phyloP scores from a whole-genome alignment of 257 asterid species.

The Scutellaria baicalensis region DNA sequence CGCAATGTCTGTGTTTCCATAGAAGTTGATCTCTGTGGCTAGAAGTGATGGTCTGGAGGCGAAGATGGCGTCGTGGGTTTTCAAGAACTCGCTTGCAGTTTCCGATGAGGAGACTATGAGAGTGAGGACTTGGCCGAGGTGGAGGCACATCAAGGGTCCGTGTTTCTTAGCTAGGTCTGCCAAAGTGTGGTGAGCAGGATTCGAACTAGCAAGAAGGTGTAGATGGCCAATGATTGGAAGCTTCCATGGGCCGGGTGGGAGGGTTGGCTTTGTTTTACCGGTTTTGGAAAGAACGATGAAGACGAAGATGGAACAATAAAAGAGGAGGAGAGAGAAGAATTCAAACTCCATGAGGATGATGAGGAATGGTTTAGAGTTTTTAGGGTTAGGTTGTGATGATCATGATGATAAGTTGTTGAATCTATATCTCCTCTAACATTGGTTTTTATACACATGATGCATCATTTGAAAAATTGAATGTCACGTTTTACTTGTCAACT shows the following conservation, averaged over 20 bases:
- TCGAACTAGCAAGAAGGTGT: conserved; percentile 12
- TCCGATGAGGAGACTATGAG: conserved; percentile 23
- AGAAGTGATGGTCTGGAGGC: conserved; percentile 23
- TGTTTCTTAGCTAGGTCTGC: conserved; percentile 19
- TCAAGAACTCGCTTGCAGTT: conserved; percentile 12
- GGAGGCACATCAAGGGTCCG: conserved; percentile 32
- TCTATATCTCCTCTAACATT: too few relatives aligned
- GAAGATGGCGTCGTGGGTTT: conserved; percentile 21
- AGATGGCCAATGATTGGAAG: conserved; percentile 29
- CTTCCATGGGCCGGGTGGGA: conserved; percentile 27
- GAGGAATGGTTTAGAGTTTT: not conserved
- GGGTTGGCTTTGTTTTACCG: not conserved
- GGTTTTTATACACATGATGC: too few relatives aligned
- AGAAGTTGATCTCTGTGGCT: conserved; percentile 4
- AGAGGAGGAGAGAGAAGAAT: not conserved
- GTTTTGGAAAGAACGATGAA: not conserved
- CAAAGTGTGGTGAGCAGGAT: conserved; percentile 8
- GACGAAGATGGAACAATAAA: not conserved
- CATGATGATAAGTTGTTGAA: not conserved
- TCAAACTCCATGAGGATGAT: not conserved
- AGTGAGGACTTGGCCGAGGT: conserved; percentile 19
- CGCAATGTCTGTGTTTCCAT: conserved; percentile 8
- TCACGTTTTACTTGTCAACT: too few relatives aligned
- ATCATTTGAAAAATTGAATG: too few relatives aligned
- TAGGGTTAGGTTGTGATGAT: not conserved